Evolutionary conservation across 2,329 filamentous ascomycete species (phyloP), one percentile per base, ranked within the genome.

Genomic region (Sclerotinia borealis): DNA sequence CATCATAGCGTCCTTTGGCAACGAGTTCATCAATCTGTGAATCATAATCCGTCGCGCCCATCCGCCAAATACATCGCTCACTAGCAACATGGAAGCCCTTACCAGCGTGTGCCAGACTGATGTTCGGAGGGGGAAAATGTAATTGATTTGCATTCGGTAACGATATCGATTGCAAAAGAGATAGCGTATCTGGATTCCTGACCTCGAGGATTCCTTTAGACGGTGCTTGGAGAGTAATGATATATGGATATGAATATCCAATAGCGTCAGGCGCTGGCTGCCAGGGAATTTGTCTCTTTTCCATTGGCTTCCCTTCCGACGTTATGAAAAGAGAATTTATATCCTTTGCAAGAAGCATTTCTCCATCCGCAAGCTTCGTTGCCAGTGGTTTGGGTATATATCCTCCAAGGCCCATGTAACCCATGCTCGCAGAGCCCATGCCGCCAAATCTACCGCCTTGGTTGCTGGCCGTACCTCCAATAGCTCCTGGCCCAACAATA

Each of bases 181-280:
- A 95, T 51, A 98, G 78, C 0, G 93, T 98, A 64, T 95, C 89
- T 0, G 95, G 93, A 72, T 97, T 99, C 47, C 95, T 85, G 43
- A 99, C 89, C 76, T 99, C 95, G 13, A 99, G 79, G 0, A 85
- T 86, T 3, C 93, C 92, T 75, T 95, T 96, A 1, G 90, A 83
- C 0, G 92, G 86, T 9, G 92, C 81, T 73, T 96, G 92, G 17
- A 99, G 79, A 11, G 92, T 91, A 55, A 99, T 80, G 62, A 99
- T 87, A 74, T 97, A 99, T 0, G 95, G 95, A 74, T 99, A 99
- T 27, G 93, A 97, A 75, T 97, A 99, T 27, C 93, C 95, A 64
- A 99, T 88, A 63, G 89, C 89, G 71, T 97, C 93, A 1, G 95
- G 96, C 1, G 93, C 91, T 39, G 85, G 81, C 48, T 87, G 85